phyloP scores from a whole-genome alignment of 345 rosid genomes.

The Syzygium aromaticum region DNA sequence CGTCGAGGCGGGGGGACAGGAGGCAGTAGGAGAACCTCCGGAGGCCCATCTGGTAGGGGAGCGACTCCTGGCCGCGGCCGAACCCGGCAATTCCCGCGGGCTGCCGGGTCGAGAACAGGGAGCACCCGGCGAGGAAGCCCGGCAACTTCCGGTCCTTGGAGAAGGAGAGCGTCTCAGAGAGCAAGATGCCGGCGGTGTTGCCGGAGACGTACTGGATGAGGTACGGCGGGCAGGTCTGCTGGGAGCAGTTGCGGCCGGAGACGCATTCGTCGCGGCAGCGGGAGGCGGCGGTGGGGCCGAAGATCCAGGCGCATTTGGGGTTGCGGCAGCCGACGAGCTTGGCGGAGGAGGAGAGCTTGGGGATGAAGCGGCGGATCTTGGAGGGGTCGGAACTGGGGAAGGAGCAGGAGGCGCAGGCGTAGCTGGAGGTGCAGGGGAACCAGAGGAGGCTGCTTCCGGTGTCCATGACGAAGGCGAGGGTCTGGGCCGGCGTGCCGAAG shows the following conservation, averaged over 20 bases:
- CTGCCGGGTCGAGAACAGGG: slow-evolving; percentile 56
- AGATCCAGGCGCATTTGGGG: slow-evolving; percentile 52
- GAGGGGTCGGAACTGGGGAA: slow-evolving; percentile 35
- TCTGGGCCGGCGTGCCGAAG: slow-evolving; percentile 88
- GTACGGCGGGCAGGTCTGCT: slow-evolving; percentile 59
- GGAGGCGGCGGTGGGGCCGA: slow-evolving; percentile 36
- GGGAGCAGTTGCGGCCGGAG: slow-evolving; percentile 40
- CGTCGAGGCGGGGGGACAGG: slow-evolving; percentile 63
- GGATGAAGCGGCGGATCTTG: slow-evolving; percentile 34
- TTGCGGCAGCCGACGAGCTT: slow-evolving; percentile 50
- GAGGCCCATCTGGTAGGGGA: slow-evolving; percentile 62
- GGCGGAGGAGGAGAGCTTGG: slow-evolving; percentile 48
- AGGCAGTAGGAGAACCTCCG: slow-evolving; percentile 76
- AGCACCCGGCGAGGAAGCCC: slow-evolving; percentile 70
- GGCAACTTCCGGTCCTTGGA: slow-evolving; percentile 22
- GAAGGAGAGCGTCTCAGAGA: slow-evolving; percentile 48
- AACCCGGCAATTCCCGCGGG: slow-evolving; percentile 94
- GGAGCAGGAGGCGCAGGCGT: slow-evolving; percentile 40
- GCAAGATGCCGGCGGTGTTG: slow-evolving; percentile 56
- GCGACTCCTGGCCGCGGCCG: slow-evolving; percentile 61
- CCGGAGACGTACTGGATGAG: slow-evolving; percentile 66
- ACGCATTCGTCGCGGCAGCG: slow-evolving; percentile 15
- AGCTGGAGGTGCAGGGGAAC: slow-evolving; percentile 83
- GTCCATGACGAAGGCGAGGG: slow-evolving; percentile 49
- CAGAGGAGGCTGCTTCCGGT: slow-evolving; percentile 86